These are phyloP conservation scores for Fusarium sp. DNA, from an alignment of 2,329 filamentous ascomycete genomes.

Conservation along the genomic window DNA sequence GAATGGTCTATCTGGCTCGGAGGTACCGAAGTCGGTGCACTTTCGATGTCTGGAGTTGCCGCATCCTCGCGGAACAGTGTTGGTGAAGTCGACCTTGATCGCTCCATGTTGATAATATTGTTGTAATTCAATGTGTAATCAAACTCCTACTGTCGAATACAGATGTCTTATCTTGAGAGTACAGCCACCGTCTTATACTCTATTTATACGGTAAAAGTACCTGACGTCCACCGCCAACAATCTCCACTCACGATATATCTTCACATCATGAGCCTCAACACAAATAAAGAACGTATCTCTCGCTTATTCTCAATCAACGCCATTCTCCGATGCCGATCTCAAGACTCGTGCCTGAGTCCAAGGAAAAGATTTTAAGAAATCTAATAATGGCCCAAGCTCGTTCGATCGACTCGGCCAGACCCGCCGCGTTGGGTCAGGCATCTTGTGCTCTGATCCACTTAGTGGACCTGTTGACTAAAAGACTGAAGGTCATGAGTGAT, in stretches of 20 bases:
- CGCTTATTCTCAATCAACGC: neutral
- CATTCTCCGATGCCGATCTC: neutral
- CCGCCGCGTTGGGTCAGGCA: slow-evolving; percentile 2
- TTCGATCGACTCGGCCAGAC: slow-evolving; percentile 24
- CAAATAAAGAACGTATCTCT: neutral
- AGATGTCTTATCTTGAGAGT: neutral
- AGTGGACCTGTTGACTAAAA: slow-evolving; percentile 3
- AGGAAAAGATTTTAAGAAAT: slow-evolving; percentile 3
- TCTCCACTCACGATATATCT: neutral
- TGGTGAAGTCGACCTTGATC: neutral
- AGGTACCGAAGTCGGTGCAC: neutral
- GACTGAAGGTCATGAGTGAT: slow-evolving; percentile 6
- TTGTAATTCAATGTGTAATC: neutral
- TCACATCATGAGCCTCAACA: neutral
- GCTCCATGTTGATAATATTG: neutral
- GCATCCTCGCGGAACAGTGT: neutral
- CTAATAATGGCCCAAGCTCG: slow-evolving; percentile 28
- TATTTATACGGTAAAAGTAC: neutral
- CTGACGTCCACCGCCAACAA: neutral
- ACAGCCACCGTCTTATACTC: neutral
- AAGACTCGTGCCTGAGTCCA: slow-evolving; percentile 4
- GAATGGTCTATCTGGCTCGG: neutral
- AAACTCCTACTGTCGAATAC: neutral
- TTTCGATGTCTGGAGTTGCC: neutral
- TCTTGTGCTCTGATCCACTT: slow-evolving; percentile 7